phyloP scores from a whole-genome alignment of 1,284 basidiomycete genomes.

The Melampsora occidentalis region DNA sequence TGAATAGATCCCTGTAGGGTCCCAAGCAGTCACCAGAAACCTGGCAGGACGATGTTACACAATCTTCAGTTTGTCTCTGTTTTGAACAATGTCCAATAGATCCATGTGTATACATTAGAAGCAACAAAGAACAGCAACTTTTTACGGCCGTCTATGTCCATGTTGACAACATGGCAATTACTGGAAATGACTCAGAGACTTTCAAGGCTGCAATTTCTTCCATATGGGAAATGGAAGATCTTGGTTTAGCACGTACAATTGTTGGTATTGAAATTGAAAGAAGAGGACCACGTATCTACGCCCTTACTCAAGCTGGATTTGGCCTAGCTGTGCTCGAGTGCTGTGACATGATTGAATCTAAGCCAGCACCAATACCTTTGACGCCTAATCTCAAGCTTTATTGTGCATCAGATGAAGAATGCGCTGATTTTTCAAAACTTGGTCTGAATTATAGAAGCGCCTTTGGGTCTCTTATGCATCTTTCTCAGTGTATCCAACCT shows the following conservation, averaged over 20 bases:
- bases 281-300: too few species aligned
- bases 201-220: not conserved
- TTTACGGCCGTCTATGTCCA: not conserved
- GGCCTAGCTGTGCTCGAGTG: too few species aligned
- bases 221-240: too few species aligned
- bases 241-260: too few species aligned
- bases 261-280: too few species aligned
- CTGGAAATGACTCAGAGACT: not conserved
- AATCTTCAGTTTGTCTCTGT: not conserved
- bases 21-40: not conserved
- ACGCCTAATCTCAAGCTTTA: too few species aligned
- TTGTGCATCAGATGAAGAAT: slow-evolving; percentile 3
- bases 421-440: not conserved
- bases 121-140: too few species aligned
- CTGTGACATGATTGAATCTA: too few species aligned
- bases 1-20: not conserved
- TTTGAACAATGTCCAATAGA: not conserved
- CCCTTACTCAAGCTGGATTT: too few species aligned
- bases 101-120: not conserved
- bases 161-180: not conserved
- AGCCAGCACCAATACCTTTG: too few species aligned
- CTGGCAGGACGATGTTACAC: not conserved
- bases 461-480: too few species aligned
- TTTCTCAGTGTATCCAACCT: too few species aligned
- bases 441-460: slow-evolving; percentile 1